Conservation (phyloP, 768 basidiomycete genomes). For the Amanita exitialis region DNA sequence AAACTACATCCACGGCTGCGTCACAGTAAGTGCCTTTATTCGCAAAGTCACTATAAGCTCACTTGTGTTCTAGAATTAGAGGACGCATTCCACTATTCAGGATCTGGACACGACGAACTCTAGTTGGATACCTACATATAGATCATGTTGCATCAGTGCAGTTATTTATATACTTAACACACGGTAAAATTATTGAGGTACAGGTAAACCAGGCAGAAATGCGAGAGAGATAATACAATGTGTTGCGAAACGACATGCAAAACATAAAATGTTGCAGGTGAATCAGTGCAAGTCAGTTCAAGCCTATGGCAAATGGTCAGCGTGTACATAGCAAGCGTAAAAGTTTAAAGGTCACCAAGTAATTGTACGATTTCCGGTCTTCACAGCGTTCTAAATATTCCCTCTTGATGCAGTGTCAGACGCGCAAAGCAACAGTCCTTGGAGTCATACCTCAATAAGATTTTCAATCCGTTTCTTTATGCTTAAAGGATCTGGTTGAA, state of each 20-base stretch:
- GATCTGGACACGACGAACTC: slow-evolving; percentile 31
- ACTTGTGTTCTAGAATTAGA: slow-evolving; percentile 32
- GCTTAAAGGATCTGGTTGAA: slow-evolving; percentile 73
- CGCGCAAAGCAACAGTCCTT: not conserved
- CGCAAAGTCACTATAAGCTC: not conserved
- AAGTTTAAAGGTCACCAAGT: slow-evolving; percentile 33
- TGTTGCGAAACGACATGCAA: not conserved
- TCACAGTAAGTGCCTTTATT: slow-evolving; percentile 50
- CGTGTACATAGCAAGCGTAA: not conserved
- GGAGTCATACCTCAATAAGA: slow-evolving; percentile 71
- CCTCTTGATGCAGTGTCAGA: slow-evolving; percentile 37
- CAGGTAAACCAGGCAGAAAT: not conserved
- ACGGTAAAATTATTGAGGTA: not conserved
- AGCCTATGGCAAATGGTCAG: not conserved
- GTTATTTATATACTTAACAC: slow-evolving; percentile 12
- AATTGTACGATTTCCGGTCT: slow-evolving; percentile 83
- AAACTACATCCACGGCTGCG: slow-evolving; percentile 58
- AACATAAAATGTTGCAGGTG: not conserved
- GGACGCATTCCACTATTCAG: slow-evolving; percentile 39
- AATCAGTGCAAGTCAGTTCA: not conserved
- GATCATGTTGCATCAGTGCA: slow-evolving; percentile 10
- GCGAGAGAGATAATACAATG: not conserved
- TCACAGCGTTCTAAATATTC: slow-evolving; percentile 91
- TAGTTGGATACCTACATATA: slow-evolving; percentile 16
- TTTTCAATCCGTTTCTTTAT: slow-evolving; percentile 94